Conservation (phyloP, 345 rosid species). For the Adansonia digitata region DNA sequence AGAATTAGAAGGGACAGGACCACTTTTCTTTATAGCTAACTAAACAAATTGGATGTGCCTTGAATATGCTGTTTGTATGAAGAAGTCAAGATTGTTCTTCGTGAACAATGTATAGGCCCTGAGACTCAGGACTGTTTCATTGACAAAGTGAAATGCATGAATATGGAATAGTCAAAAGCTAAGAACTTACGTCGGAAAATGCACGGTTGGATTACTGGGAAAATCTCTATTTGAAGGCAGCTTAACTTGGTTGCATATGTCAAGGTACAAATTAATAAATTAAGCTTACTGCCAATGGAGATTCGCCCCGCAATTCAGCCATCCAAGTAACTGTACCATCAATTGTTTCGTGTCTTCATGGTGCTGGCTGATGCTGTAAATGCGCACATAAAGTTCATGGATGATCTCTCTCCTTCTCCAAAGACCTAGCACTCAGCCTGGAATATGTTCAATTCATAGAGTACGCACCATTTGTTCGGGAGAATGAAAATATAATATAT, state of each 20-base stretch:
- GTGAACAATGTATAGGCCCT: background rate
- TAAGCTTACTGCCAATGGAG: background rate
- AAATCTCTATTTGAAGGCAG: background rate
- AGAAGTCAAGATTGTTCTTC: background rate
- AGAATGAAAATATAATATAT: too few species aligned
- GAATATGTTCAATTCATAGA: background rate
- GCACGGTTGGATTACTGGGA: background rate
- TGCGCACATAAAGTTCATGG: too few species aligned
- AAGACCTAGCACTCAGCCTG: too few species aligned
- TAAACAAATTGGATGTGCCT: background rate
- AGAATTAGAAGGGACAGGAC: background rate
- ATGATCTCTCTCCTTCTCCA: too few species aligned
- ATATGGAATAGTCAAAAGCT: background rate
- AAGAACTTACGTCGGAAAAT: too few species aligned
- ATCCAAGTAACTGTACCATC: background rate
- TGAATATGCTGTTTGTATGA: background rate
- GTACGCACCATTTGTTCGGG: too few species aligned
- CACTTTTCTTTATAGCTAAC: background rate
- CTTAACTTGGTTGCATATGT: background rate
- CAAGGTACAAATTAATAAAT: background rate
- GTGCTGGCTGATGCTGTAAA: background rate
- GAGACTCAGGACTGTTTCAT: background rate
- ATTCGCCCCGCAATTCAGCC: background rate
- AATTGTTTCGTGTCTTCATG: background rate
- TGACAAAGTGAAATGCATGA: background rate